phyloP scores from a whole-genome alignment of 2,329 filamentous ascomycete genomes.

The Lanzia echinophila region DNA sequence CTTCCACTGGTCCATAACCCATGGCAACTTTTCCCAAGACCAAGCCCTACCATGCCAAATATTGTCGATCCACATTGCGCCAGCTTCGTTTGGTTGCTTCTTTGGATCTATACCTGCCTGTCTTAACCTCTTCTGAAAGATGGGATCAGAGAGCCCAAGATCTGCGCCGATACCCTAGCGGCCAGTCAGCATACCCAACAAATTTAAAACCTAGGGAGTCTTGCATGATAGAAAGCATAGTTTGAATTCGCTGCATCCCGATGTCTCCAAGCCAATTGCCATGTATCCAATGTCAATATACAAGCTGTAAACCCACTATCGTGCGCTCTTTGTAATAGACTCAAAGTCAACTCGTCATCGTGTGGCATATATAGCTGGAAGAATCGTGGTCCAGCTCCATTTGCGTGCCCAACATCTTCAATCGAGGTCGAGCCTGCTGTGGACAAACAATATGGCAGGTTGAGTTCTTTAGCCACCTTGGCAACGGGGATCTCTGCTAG shows the following conservation, averaged over 20 bases:
- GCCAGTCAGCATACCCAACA: too few species aligned
- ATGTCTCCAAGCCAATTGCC: conserved; percentile 56
- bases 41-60: conserved; percentile 58
- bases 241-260: conserved; percentile 50
- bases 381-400: conserved; percentile 47
- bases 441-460: conserved; percentile 52
- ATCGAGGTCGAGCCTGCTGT: conserved; percentile 48
- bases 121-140: conserved; percentile 47
- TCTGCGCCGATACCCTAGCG: conserved; percentile 51
- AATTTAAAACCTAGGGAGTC: too few species aligned
- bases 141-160: conserved; percentile 50
- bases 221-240: conserved; percentile 58
- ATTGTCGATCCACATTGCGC: conserved; percentile 54
- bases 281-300: conserved; percentile 57
- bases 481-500: conserved; percentile 53
- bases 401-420: conserved; percentile 50
- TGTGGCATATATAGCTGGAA: conserved; percentile 61
- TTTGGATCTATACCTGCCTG: conserved; percentile 47
- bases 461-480: conserved; percentile 49
- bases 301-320: conserved; percentile 49
- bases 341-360: conserved; percentile 52
- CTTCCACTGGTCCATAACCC: conserved; percentile 55
- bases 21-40: conserved; percentile 57
- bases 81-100: conserved; percentile 45
- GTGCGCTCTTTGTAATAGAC: conserved; percentile 48